Conservation (phyloP, 208 protist genomes). For the Leptomonas pyrrhocoris region DNA sequence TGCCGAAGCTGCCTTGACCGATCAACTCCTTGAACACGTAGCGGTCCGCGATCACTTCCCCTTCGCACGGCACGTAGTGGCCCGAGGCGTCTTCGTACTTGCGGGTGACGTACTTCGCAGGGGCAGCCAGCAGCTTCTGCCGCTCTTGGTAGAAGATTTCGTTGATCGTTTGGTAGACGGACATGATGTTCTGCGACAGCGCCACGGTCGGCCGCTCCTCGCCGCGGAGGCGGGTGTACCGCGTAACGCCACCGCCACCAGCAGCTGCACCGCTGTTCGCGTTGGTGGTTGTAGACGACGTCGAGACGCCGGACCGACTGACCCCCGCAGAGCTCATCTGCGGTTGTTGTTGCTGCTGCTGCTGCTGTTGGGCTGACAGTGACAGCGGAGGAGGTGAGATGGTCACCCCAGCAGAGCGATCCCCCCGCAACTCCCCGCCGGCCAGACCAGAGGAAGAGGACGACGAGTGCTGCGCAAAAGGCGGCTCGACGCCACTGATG, state of each 20-base stretch:
- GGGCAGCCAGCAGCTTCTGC: conserved; percentile 36
- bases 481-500: not conserved
- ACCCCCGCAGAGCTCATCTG: not conserved
- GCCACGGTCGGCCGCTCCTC: conserved; percentile 50
- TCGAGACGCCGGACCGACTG: not conserved
- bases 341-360: not conserved
- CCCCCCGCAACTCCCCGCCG: too few species aligned
- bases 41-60: conserved; percentile 73
- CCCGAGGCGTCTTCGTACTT: conserved; percentile 83
- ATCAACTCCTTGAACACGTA: conserved; percentile 86
- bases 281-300: not conserved
- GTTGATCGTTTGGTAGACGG: conserved; percentile 82
- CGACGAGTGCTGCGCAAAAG: not conserved
- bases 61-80: conserved; percentile 76
- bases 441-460: not conserved
- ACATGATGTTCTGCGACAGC: conserved; percentile 48
- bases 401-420: not conserved
- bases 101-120: conserved; percentile 30
- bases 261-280: not conserved
- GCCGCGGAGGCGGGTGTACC: conserved; percentile 17
- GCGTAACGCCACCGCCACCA: not conserved
- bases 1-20: conserved; percentile 90
- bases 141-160: conserved; percentile 61
- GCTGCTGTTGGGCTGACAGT: not conserved
- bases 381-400: not conserved